Base-by-base conservation (phyloP, 805 yeast species). In the Zygoascus tannicola region DNA sequence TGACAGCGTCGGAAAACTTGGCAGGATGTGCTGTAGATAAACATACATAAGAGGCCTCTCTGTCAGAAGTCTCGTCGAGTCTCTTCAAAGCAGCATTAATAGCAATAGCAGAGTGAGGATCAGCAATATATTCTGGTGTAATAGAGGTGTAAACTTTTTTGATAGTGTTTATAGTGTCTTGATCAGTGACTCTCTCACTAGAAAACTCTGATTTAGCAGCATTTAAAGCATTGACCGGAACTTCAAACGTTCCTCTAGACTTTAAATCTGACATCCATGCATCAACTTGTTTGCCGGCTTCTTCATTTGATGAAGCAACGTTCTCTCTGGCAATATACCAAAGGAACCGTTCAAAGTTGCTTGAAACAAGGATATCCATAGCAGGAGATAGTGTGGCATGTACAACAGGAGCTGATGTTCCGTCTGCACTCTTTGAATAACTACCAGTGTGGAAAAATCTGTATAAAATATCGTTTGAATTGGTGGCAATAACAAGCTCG, bases 11-110 rank as follows among this genome's bases (percentile, higher is more conserved):
- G 21, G 95, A 85, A 59, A 92, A 92, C 67, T 92, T 92, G 48
- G 98, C 99, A 35, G 99, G 99, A 63, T 92, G 99, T 5, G 99
- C 99, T 39, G 99, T 92, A 8, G 97, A 83, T 46, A 92, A 75
- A 4, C 95, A 83, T 37, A 92, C 73, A 53, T 73, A 74, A 33
- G 71, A 64, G 22, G 68, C 59, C 19, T 63, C 47, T 21, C 63
- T 59, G 37, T 68, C 73, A 22, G 62, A 57, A 50, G 73, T 77
- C 41, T 64, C 58, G 14, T 68, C 70, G 43, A 82, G 74, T 57
- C 75, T 71, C 53, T 80, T 72, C 52, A 81, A 73, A 34, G 92
- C 69, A 18, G 94, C 82, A 47, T 81, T 75, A 38, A 92, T 82
- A 59, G 97, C 98, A 44, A 92, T 95, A 32, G 99, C 87, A 35